Conservation (phyloP, 2,329 filamentous ascomycete genomes). For the Colletotrichum australisinense region DNA sequence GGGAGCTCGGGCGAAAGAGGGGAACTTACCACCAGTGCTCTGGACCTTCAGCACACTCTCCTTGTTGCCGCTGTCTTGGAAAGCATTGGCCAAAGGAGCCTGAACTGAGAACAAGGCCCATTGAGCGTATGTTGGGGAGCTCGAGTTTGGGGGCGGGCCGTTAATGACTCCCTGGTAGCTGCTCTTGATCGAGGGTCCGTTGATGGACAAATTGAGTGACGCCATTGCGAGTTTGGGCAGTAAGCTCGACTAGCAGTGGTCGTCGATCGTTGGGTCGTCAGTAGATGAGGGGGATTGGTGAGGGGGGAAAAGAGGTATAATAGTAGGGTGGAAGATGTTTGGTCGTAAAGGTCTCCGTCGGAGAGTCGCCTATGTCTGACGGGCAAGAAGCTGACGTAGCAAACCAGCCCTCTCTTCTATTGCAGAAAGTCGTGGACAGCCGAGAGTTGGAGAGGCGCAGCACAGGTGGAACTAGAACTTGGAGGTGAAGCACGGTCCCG, state of each 20-base stretch:
- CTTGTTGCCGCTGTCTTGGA: constrained; percentile 86
- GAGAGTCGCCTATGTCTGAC: constrained; percentile 32
- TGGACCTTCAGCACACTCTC: constrained; percentile 97
- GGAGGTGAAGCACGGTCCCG: constrained; percentile 36
- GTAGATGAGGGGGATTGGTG: neutral
- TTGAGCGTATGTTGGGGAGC: constrained; percentile 86
- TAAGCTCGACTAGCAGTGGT: constrained; percentile 37
- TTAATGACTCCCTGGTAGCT: constrained; percentile 74
- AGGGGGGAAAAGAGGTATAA: neutral
- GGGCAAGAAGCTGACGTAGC: constrained; percentile 37
- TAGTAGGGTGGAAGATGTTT: constrained; percentile 12
- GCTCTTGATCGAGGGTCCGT: constrained; percentile 86
- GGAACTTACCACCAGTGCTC: constrained; percentile 79
- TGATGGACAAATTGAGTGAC: constrained; percentile 82
- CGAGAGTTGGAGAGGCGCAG: constrained; percentile 34
- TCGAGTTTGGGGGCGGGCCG: constrained; percentile 60
- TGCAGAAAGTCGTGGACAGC: constrained; percentile 27
- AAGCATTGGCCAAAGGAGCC: constrained; percentile 91
- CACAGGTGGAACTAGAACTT: constrained; percentile 35
- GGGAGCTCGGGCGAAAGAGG: constrained; percentile 23
- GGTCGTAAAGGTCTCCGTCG: constrained; percentile 28
- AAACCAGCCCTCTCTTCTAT: constrained; percentile 32
- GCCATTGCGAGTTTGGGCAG: constrained; percentile 68
- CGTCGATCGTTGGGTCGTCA: constrained; percentile 20
- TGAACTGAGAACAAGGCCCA: constrained; percentile 97